Percentiles rank a stretch among this genome's conserved stretches.
These are phyloP conservation scores for Venturia effusa DNA, from an alignment of 2,329 filamentous ascomycete genomes.

Conservation along the genomic window DNA sequence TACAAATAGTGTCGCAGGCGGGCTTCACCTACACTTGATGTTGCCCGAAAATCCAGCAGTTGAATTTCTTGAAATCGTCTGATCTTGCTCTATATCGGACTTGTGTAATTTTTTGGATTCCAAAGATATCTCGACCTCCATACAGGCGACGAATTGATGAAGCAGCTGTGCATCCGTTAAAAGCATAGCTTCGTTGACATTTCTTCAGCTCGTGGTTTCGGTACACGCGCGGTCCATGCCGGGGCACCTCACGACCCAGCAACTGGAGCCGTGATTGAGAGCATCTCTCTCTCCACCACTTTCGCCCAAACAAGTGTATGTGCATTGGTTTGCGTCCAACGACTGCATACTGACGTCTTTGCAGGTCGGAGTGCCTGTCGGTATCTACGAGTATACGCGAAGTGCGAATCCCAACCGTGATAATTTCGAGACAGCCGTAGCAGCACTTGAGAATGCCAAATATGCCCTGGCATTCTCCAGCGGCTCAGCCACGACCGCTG, in stretches of 20 bases:
- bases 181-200: not conserved
- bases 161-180: not conserved
- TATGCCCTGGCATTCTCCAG: slow-evolving; percentile 92
- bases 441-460: slow-evolving; percentile 82
- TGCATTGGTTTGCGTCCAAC: not conserved
- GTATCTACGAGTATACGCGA: slow-evolving; percentile 84
- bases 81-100: not conserved
- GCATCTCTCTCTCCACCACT: slow-evolving; percentile 94
- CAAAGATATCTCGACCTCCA: not conserved
- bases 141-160: not conserved
- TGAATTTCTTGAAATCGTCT: not conserved
- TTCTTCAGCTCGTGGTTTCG: slow-evolving; percentile 58
- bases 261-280: slow-evolving; percentile 90
- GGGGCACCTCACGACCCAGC: slow-evolving; percentile 81
- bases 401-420: slow-evolving; percentile 87
- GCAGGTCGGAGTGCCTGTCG: slow-evolving; percentile 70
- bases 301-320: slow-evolving; percentile 66
- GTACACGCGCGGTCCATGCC: slow-evolving; percentile 89
- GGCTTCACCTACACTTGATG: not conserved
- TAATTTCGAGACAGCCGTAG: slow-evolving; percentile 88
- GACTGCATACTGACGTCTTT: not conserved
- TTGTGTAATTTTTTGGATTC: not conserved
- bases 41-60: not conserved
- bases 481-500: slow-evolving; percentile 86
- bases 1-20: not conserved